Evolutionary conservation across 768 basidiomycete genomes (phyloP), one percentile per base, ranked within the genome.

Genomic region (Boletus sp.): DNA sequence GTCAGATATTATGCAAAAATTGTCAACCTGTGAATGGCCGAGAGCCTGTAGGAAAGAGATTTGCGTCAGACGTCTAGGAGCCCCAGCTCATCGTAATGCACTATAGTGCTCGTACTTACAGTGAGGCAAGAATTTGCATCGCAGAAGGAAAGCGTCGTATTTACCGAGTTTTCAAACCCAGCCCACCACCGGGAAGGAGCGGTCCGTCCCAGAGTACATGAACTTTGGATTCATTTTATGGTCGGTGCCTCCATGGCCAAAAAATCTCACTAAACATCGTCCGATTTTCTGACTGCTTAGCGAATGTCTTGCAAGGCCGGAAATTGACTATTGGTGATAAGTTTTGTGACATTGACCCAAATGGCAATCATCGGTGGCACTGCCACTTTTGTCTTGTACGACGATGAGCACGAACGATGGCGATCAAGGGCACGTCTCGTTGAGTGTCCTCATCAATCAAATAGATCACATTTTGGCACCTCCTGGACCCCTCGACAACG

Each of bases 401-500:
- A 34, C 48, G 30, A 63, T 51, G 58, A 50, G 17, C n/a, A 52
- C 27, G 4, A 29, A 51, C 23, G 7, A 14, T 37, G 35, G 11
- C 25, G 35, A 37, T 7, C 27, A 19, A 44, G 62, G 50, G 44
- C 60, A 64, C 47, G 54, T 61, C 43, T 67, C 70, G 43, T 60
- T 78, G 48, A 70, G 75, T 47, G 76, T 81, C 38, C 75, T 73
- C 58, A 70, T 81, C 53, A 78, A 78, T 50, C 75, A 80, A 59
- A 86, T 92, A 56, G 90, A 92, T 62, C 77, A 90, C 63, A 72
- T 74, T 40, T 69, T 90, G 37, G 72, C 74, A 29, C 74, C 75
- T 29, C 76, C 88, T 1, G 87, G 86, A 19, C 65, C 73, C 25
- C 79, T 91, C 39, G 90, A 92, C 70, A 83, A 84, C 52, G 68